Conservation (phyloP, 2,329 filamentous ascomycete genomes). For the Metarhizium album region DNA sequence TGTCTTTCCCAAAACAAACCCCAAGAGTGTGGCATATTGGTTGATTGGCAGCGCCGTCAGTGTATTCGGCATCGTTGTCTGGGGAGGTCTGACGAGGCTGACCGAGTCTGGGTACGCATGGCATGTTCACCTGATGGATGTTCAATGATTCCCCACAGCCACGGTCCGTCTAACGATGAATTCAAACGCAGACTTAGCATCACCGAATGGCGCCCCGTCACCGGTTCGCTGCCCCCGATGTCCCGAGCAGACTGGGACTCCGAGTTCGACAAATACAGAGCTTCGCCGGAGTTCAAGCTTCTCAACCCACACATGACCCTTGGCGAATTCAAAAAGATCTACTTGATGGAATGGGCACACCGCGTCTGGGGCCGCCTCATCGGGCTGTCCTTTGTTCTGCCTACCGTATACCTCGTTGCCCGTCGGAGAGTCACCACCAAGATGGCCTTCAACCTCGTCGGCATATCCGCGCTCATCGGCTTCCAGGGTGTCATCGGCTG, state of each 20-base stretch:
- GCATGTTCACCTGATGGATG: neutral
- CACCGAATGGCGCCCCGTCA: slow-evolving; percentile 97
- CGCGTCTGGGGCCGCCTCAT: slow-evolving; percentile 89
- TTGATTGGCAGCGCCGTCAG: slow-evolving; percentile 81
- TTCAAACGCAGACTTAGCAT: slow-evolving; percentile 64
- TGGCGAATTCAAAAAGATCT: slow-evolving; percentile 94
- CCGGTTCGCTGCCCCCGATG: slow-evolving; percentile 77
- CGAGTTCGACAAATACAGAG: slow-evolving; percentile 86
- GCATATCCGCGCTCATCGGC: slow-evolving; percentile 81
- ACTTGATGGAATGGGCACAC: slow-evolving; percentile 99
- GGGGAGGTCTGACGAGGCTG: slow-evolving; percentile 83
- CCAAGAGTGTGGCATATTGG: slow-evolving; percentile 81
- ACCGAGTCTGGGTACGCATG: slow-evolving; percentile 80
- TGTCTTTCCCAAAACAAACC: slow-evolving; percentile 53
- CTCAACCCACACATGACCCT: slow-evolving; percentile 91
- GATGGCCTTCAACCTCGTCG: slow-evolving; percentile 68
- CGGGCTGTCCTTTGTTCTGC: slow-evolving; percentile 79
- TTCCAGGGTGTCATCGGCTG: slow-evolving; percentile 94
- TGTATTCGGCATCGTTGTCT: slow-evolving; percentile 94
- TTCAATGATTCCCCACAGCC: neutral
- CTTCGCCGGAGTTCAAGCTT: slow-evolving; percentile 83
- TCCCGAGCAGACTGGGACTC: slow-evolving; percentile 74
- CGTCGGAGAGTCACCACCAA: slow-evolving; percentile 64
- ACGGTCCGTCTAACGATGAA: neutral
- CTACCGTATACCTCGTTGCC: slow-evolving; percentile 79